These are phyloP conservation scores for Suillus cothurnatus DNA, from an alignment of 768 basidiomycete genomes.

Conservation along the genomic window DNA sequence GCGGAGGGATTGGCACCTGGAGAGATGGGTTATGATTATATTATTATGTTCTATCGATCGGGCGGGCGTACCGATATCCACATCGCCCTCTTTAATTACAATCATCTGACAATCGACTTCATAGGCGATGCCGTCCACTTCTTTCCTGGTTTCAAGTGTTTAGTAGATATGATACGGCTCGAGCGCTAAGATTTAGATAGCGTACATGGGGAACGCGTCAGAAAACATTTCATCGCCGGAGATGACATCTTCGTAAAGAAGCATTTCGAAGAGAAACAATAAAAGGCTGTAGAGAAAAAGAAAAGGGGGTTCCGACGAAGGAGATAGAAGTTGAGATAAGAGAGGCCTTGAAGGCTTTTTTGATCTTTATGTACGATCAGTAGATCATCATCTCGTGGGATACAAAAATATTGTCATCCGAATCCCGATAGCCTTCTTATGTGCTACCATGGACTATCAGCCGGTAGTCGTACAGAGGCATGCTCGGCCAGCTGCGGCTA, in stretches of 20 bases:
- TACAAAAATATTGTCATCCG: constrained; percentile 21
- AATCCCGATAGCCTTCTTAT: constrained; percentile 13
- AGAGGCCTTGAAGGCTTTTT: neutral
- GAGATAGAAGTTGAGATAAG: constrained; percentile 2
- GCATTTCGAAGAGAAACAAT: constrained; percentile 47
- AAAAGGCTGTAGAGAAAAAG: constrained; percentile 11
- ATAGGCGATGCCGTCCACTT: constrained; percentile 74
- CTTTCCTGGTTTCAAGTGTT: constrained; percentile 66
- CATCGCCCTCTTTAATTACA: constrained; percentile 71
- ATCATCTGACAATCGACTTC: constrained; percentile 86
- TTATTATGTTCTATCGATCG: neutral
- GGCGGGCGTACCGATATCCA: constrained; percentile 78
- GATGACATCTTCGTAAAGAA: constrained; percentile 76
- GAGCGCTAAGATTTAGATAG: constrained; percentile 16
- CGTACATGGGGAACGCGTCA: constrained; percentile 87
- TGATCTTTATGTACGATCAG: constrained; percentile 14
- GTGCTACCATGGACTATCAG: constrained; percentile 72
- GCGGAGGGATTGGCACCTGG: constrained; percentile 91
- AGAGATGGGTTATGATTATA: neutral
- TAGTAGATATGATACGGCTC: constrained; percentile 1
- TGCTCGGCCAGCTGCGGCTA: constrained; percentile 56
- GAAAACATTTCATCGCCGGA: constrained; percentile 90
- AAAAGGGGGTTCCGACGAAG: constrained; percentile 11
- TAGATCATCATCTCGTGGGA: constrained; percentile 23
- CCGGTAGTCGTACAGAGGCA: constrained; percentile 66